phyloP scores from a whole-genome alignment of 208 protist genomes.

The Porcisia hertigi region DNA sequence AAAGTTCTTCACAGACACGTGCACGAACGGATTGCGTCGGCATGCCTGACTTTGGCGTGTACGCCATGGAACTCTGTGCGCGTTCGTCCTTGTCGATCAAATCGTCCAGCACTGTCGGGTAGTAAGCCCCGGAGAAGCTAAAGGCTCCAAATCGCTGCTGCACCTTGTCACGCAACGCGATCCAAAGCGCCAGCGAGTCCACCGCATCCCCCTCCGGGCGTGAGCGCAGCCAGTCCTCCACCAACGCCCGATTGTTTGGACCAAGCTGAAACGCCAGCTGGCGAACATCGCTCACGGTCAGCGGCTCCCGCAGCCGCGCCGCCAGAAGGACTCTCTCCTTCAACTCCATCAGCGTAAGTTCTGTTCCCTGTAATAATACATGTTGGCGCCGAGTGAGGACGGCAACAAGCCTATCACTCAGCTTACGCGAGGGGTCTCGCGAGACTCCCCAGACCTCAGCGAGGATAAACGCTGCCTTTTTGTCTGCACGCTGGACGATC shows the following conservation, averaged over 20 bases:
- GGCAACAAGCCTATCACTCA: slow-evolving; percentile 49
- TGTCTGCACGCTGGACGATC: slow-evolving; percentile 26
- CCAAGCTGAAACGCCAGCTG: slow-evolving; percentile 42
- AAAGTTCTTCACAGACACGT: slow-evolving; percentile 48
- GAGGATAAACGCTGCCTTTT: slow-evolving; percentile 21
- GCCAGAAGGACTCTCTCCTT: slow-evolving; percentile 61
- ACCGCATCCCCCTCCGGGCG: not conserved
- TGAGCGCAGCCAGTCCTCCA: slow-evolving; percentile 31
- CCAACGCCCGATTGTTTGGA: slow-evolving; percentile 25
- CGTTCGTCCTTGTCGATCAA: slow-evolving; percentile 69
- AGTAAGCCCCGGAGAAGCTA: slow-evolving; percentile 49
- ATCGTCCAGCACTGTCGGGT: slow-evolving; percentile 53
- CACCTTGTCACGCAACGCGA: slow-evolving; percentile 27
- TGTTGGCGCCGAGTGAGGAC: slow-evolving; percentile 50
- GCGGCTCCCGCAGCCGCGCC: slow-evolving; percentile 44
- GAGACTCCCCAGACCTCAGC: slow-evolving; percentile 27
- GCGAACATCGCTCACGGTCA: slow-evolving; percentile 25
- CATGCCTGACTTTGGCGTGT: slow-evolving; percentile 18
- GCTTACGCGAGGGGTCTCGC: slow-evolving; percentile 26
- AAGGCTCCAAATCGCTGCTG: slow-evolving; percentile 29
- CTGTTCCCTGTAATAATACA: slow-evolving; percentile 47
- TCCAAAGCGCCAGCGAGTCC: slow-evolving; percentile 23
- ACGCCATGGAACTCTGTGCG: slow-evolving; percentile 18
- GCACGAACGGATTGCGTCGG: slow-evolving; percentile 29
- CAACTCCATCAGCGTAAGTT: slow-evolving; percentile 48